Evolutionary conservation across 1,139 yeast species (phyloP).

Genomic region (Yamadazyma sp.): DNA sequence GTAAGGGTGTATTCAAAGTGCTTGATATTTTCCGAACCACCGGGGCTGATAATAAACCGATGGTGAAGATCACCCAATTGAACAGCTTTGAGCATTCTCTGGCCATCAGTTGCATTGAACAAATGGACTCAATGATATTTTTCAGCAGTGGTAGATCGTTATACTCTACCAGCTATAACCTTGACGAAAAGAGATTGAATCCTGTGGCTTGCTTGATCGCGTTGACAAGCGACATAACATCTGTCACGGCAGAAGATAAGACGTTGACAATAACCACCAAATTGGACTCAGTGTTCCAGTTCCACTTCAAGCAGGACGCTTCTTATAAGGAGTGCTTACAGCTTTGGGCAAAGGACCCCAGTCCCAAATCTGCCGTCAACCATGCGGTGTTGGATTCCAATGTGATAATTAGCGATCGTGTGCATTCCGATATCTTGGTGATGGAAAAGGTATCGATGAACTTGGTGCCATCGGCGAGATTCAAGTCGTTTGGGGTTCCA

Average conservation of each 20-base stretch:
- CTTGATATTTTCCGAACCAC: conserved; percentile 32
- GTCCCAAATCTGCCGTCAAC: conserved; percentile 39
- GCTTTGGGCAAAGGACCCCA: conserved; percentile 32
- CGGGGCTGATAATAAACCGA: conserved; percentile 17
- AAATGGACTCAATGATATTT: conserved; percentile 33
- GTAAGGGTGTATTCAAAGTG: conserved; percentile 40
- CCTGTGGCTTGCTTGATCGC: conserved; percentile 26
- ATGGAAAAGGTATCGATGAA: conserved; percentile 18
- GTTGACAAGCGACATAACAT: conserved; percentile 39
- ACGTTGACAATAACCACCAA: conserved; percentile 36
- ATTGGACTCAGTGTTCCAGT: conserved; percentile 38
- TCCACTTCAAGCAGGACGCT: conserved; percentile 16
- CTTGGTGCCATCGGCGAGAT: conserved; percentile 7
- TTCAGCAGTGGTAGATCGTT: conserved; percentile 35
- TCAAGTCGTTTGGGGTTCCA: conserved; percentile 42
- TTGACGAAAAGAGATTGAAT: conserved; percentile 36
- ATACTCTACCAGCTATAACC: conserved; percentile 39
- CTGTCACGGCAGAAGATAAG: conserved; percentile 26
- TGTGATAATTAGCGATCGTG: conserved; percentile 42
- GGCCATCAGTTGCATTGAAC: conserved; percentile 41
- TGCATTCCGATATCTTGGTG: conserved; percentile 38
- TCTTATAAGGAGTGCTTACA: conserved; percentile 11
- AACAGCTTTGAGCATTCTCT: conserved; percentile 34
- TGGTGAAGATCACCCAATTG: conserved; percentile 32
- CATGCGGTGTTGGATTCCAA: conserved; percentile 28